Percentiles rank a stretch among this genome's conserved stretches.
phyloP scores from a whole-genome alignment of 306 rosid species.

The Biancaea sappan region DNA sequence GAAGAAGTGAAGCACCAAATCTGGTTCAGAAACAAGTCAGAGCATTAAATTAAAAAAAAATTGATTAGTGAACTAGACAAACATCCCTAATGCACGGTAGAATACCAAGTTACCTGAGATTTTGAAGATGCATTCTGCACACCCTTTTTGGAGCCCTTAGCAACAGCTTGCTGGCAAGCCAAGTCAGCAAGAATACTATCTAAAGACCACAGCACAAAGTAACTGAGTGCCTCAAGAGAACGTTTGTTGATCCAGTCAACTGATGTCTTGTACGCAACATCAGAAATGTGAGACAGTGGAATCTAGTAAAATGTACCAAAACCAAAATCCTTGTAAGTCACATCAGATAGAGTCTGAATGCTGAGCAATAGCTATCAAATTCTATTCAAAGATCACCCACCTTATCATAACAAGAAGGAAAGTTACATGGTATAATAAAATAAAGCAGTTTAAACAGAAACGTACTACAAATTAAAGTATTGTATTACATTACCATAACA shows the following conservation, averaged over 20 bases:
- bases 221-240: slow-evolving; percentile 64
- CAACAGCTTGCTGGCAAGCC: slow-evolving; percentile 56
- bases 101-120: slow-evolving; percentile 69
- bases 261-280: slow-evolving; percentile 73
- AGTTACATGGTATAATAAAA: not conserved
- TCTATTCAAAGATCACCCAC: slow-evolving; percentile 22
- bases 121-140: slow-evolving; percentile 68
- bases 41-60: not conserved
- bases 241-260: slow-evolving; percentile 73
- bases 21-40: not conserved
- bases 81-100: slow-evolving; percentile 9
- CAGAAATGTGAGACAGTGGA: slow-evolving; percentile 77
- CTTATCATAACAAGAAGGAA: slow-evolving; percentile 3
- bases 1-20: not conserved
- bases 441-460: slow-evolving; percentile 6
- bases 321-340: slow-evolving; percentile 3
- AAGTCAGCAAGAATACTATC: slow-evolving; percentile 78
- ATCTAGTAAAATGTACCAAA: slow-evolving; percentile 46
- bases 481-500: not conserved
- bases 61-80: slow-evolving; percentile 13
- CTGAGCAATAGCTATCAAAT: not conserved
- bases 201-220: slow-evolving; percentile 66
- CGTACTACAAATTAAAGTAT: not conserved
- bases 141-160: slow-evolving; percentile 76
- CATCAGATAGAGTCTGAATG: slow-evolving; percentile 8